A percentile compares a stretch with the other conserved stretches of the same genome.
phyloP scores from a whole-genome alignment of 257 asterid species.

The Oldenlandia corymbosa region DNA sequence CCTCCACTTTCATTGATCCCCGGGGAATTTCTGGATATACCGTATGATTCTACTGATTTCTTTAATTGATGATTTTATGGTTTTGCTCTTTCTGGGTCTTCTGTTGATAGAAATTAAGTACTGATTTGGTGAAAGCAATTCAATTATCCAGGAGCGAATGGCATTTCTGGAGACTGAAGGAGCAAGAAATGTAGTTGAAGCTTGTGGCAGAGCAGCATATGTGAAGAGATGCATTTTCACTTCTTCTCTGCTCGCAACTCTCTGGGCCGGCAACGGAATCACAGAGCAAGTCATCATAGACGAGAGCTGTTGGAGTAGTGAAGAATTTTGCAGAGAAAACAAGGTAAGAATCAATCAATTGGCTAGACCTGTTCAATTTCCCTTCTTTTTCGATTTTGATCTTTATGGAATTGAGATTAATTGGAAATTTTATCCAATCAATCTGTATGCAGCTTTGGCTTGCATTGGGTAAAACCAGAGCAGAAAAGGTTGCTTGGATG shows the following conservation, averaged over 20 bases:
- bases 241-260: constrained; percentile 31
- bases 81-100: no score
- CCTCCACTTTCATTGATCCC: constrained; percentile 36
- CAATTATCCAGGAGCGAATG: constrained; percentile 26
- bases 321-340: constrained; percentile 29
- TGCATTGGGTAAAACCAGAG: constrained; percentile 32
- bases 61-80: no score
- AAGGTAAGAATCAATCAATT: constrained; percentile 7
- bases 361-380: no score
- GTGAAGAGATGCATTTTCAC: constrained; percentile 28
- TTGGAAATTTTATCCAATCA: no score
- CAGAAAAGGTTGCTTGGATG: constrained; percentile 32
- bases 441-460: constrained; percentile 30
- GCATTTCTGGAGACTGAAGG: constrained; percentile 32
- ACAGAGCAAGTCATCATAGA: constrained; percentile 3
- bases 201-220: constrained; percentile 23
- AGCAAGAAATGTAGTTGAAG: constrained; percentile 34
- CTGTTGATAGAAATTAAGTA: no score
- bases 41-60: constrained; percentile 6
- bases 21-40: constrained; percentile 33
- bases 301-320: constrained; percentile 30
- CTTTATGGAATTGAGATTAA: no score
- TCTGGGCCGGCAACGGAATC: constrained; percentile 16
- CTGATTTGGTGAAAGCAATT: no score
- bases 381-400: neutral